Base-by-base conservation (phyloP, 1,284 basidiomycete genomes). In the Mycena sp. region DNA sequence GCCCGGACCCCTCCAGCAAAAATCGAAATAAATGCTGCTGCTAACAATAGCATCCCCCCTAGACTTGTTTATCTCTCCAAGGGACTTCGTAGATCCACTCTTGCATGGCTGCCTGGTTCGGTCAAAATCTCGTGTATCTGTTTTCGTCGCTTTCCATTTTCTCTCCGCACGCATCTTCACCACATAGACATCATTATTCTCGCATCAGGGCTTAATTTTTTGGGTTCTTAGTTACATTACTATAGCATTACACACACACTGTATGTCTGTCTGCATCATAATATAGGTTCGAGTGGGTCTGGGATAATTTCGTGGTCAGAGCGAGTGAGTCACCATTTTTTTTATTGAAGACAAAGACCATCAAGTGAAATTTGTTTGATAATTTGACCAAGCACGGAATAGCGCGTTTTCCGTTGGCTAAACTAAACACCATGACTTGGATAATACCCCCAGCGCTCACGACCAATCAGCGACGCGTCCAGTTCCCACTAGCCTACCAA, bases 11-110 rank as follows among this genome's bases (percentile, higher is more conserved):
- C 60, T 40, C n/a, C 53, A 56, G 67, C 77, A 76, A 76, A 79
- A 76, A 70, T 72, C 73, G 32, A 75, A 77, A 74, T 79, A 71
- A 79, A 73, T 67, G 58, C n/a, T 38, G 45, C 48, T 35, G 9
- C 7, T 48, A 43, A 61, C 52, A 41, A 63, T 59, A 56, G 57
- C 46, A 61, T 25, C 41, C 44, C 40, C 58, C 35, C 48, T 56
- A 58, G 57, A 52, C 62, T 51, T 61, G 54, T 65, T 35, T 52
- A 51, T 57, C 53, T 69, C 61, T 64, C 48, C 56, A 52, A 40
- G 73, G 74, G 75, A 76, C 74, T 75, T 71, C 73, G 73, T 72
- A 73, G 72, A 74, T 65, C 40, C 60, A 57, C 63, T 65, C 61
- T 60, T 57, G 62, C 40, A 55, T 60, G 51, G 69, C 70, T 70